Conservation (phyloP, 306 rosid species). For the Castanopsis chinensis region DNA sequence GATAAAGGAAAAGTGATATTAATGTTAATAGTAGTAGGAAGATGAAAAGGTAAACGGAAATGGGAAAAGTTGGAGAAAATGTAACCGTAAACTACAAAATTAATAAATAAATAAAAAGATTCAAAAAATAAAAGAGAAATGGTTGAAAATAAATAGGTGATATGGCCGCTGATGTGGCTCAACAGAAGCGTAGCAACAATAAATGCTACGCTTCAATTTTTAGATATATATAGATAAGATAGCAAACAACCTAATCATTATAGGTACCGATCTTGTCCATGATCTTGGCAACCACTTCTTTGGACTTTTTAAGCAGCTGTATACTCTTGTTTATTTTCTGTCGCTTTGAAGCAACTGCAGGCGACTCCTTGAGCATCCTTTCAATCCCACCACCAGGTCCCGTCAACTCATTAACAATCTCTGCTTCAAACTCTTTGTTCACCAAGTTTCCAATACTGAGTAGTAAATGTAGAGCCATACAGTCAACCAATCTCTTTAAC, state of each 20-base stretch:
- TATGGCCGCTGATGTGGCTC: too few relatives aligned
- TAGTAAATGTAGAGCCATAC: constrained; percentile 40
- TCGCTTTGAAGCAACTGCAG: constrained; percentile 35
- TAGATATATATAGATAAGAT: too few relatives aligned
- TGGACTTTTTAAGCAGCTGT: constrained; percentile 27
- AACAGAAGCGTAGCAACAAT: too few relatives aligned
- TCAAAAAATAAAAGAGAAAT: too few relatives aligned
- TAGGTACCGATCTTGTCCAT: constrained; percentile 37
- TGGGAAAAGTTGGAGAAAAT: too few relatives aligned
- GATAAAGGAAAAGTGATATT: too few relatives aligned
- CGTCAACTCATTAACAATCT: constrained; percentile 27
- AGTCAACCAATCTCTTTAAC: constrained; percentile 38
- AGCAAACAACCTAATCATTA: background rate
- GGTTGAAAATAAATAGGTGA: too few relatives aligned
- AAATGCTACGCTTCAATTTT: too few relatives aligned
- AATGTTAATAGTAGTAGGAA: too few relatives aligned
- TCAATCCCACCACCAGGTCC: constrained; percentile 44
- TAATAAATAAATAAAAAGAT: too few relatives aligned
- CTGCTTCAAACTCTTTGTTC: constrained; percentile 35
- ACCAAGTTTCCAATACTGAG: constrained; percentile 27
- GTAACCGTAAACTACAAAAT: too few relatives aligned
- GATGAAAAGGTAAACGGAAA: too few relatives aligned
- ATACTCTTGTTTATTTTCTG: constrained; percentile 34
- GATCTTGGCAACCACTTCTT: constrained; percentile 14
- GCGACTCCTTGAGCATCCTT: constrained; percentile 47